Percentiles rank a stretch among this genome's conserved stretches.
These are phyloP conservation scores for Tolypocladium guangdongense DNA, from an alignment of 2,329 filamentous ascomycete genomes.

Conservation along the genomic window DNA sequence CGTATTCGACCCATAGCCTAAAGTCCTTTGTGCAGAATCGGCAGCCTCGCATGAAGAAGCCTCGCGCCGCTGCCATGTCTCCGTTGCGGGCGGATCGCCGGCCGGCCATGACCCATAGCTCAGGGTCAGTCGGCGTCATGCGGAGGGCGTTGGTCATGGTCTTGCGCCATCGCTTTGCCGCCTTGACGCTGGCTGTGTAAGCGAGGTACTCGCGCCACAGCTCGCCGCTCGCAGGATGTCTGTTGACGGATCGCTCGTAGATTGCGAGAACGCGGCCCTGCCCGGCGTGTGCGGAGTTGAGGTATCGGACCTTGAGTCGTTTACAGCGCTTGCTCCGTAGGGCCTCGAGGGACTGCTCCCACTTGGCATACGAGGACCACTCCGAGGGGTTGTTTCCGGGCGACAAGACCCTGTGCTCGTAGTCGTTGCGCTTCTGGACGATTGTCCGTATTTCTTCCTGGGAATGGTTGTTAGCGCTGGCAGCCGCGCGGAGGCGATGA, in stretches of 20 bases:
- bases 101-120: conserved; percentile 80
- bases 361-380: conserved; percentile 72
- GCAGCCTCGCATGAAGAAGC: conserved; percentile 78
- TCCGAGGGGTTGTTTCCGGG: conserved; percentile 66
- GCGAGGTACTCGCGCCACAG: conserved; percentile 88
- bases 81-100: conserved; percentile 66
- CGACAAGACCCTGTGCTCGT: conserved; percentile 82
- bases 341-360: conserved; percentile 59
- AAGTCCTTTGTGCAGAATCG: conserved; percentile 73
- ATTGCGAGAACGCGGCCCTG: conserved; percentile 81
- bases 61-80: conserved; percentile 78
- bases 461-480: not conserved
- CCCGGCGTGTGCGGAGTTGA: conserved; percentile 55
- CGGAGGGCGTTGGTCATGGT: conserved; percentile 61
- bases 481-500: conserved; percentile 2
- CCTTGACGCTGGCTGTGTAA: conserved; percentile 61
- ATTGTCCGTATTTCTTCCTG: conserved; percentile 86
- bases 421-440: conserved; percentile 81
- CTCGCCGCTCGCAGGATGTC: conserved; percentile 69
- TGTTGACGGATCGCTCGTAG: conserved; percentile 73
- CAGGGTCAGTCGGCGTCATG: conserved; percentile 72
- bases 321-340: conserved; percentile 75
- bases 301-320: conserved; percentile 62
- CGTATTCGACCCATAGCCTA: conserved; percentile 80
- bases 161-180: conserved; percentile 54